phyloP scores from a whole-genome alignment of 1,139 yeast genomes.

The Candida sanyaensis region DNA sequence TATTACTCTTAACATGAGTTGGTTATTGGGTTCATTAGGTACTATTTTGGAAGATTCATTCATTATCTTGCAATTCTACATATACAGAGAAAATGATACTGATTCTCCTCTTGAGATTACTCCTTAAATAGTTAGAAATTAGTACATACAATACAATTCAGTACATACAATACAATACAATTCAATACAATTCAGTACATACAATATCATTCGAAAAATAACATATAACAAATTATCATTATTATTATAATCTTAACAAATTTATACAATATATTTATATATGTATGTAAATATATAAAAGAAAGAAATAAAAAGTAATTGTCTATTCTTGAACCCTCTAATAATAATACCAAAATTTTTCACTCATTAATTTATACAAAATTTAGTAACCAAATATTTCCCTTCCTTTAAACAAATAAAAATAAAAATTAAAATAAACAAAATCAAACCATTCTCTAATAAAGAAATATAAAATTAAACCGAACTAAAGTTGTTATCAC shows the following conservation, averaged over 20 bases:
- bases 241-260: background rate
- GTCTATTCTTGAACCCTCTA: conserved; percentile 4
- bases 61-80: conserved; percentile 65
- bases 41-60: conserved; percentile 68
- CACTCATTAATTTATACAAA: conserved; percentile 1
- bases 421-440: background rate
- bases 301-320: conserved; percentile 1
- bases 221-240: background rate
- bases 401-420: conserved; percentile 1
- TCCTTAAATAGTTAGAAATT: background rate
- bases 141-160: too few relatives aligned
- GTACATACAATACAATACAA: too few relatives aligned
- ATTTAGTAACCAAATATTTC: conserved; percentile 3
- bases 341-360: background rate
- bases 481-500: conserved; percentile 1
- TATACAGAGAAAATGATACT: conserved; percentile 40
- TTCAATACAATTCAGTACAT: too few relatives aligned
- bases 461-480: background rate
- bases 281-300: background rate
- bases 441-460: conserved; percentile 2
- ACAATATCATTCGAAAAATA: too few relatives aligned
- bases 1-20: conserved; percentile 62
- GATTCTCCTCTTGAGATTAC: background rate
- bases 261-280: conserved; percentile 1
- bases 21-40: conserved; percentile 77